Evolutionary conservation across 2,329 filamentous ascomycete species (phyloP).

Genomic region (Hymenoscyphus salicellus): DNA sequence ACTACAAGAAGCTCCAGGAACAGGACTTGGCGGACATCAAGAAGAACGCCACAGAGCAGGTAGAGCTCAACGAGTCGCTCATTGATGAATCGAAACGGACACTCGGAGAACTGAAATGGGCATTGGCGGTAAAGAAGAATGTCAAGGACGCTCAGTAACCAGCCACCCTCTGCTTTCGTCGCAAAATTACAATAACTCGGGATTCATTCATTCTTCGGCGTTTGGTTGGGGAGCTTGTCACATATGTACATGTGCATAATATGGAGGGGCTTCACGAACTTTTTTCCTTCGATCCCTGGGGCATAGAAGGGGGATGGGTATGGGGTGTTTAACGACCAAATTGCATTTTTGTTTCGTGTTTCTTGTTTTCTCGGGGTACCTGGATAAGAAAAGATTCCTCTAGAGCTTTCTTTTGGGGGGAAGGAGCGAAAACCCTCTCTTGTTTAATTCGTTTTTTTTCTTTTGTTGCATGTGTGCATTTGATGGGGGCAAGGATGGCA

Average conservation of each 20-base stretch:
- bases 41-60: conserved; percentile 52
- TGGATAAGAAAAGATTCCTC: conserved; percentile 4
- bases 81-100: conserved; percentile 58
- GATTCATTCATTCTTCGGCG: neutral
- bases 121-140: conserved; percentile 64
- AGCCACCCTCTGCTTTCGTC: neutral
- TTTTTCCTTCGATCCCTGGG: neutral
- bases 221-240: conserved; percentile 1
- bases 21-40: conserved; percentile 59
- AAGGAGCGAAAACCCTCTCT: neutral
- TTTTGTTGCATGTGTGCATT: neutral
- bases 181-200: neutral
- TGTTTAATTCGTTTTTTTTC: neutral
- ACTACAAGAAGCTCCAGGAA: conserved; percentile 64
- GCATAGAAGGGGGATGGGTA: neutral
- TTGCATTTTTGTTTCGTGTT: neutral
- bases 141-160: conserved; percentile 34
- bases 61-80: conserved; percentile 58
- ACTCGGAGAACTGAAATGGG: conserved; percentile 70
- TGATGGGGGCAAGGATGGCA: neutral
- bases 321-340: neutral
- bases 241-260: conserved; percentile 15
- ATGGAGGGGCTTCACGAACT: neutral
- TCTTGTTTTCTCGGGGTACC: neutral
- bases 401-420: neutral